Evolutionary conservation across 768 basidiomycete species (phyloP), one percentile per base, ranked within the genome.

Genomic region (Pleurotus tuoliensis): DNA sequence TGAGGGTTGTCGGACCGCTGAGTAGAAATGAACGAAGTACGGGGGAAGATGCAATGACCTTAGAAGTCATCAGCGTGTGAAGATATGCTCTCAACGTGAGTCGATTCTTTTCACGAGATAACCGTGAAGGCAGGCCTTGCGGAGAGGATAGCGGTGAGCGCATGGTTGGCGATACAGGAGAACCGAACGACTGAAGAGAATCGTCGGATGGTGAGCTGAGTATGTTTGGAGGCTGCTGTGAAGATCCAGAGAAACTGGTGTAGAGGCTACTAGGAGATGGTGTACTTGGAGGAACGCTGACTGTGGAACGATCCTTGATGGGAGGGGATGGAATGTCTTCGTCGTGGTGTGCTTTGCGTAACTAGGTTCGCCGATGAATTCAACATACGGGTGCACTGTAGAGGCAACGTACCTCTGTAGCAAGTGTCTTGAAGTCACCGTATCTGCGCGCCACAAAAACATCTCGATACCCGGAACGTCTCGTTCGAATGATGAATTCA

Each of bases 401-500:
- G 38, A 6, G 48, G 13, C 5, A 47, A 67, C 66, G 67, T 61
- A 90, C 94, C 77, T 97, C 93, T 47, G 86, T 81, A 2, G 87
- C 86, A 15, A 99, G 80, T 2, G 93, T 90, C 67, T 78, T 88
- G 70, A 99, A 99, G 69, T 99, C 97, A 5, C 96, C 96, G 67
- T 98, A 94, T 60, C 97, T 80, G 56, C 97, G 81, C 1, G 93
- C 90, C 4, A 98, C 97, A 69, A 84, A 94, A 1, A 93, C 80
- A 61, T 97, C 94, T 2, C 76, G 79, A 59, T 79, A 79, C 12
- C 83, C 78, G 5, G 84, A 81, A 41, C 94, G 80, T 13, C 87
- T 80, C 0, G 95, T 98, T 27, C 93, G 84, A 27, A 99, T 84
- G 62, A 99, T 86, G 68, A 99, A 99, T 79, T 98, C 97, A 90